Conservation (phyloP, 495 filamentous ascomycete species). For the Talaromyces stipitatus region DNA sequence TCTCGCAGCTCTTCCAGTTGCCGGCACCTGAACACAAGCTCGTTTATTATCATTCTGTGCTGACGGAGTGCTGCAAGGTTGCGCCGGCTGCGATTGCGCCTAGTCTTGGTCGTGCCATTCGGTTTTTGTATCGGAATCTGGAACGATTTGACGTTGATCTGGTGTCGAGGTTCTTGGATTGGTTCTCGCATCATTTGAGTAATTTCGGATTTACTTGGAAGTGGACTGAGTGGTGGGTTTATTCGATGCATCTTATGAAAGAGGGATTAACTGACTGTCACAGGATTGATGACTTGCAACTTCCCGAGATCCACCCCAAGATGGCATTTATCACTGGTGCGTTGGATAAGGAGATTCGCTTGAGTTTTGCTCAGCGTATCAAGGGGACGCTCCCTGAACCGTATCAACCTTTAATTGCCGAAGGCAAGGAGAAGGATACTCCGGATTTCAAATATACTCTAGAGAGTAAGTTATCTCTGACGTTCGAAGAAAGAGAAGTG, state of each 20-base stretch:
- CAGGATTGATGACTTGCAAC: constrained; percentile 73
- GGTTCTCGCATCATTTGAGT: constrained; percentile 96
- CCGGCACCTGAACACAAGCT: constrained; percentile 87
- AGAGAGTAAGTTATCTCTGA: constrained; percentile 51
- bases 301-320: constrained; percentile 70
- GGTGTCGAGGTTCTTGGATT: constrained; percentile 82
- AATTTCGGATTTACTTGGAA: constrained; percentile 99
- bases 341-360: constrained; percentile 92
- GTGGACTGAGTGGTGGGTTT: constrained; percentile 85
- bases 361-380: constrained; percentile 94
- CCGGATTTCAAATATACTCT: constrained; percentile 88
- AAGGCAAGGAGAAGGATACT: constrained; percentile 84
- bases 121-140: constrained; percentile 75
- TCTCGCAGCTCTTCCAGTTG: constrained; percentile 86
- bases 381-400: constrained; percentile 84
- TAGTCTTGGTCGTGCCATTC: constrained; percentile 85
- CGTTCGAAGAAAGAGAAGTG: neutral
- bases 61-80: constrained; percentile 93
- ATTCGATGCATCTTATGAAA: constrained; percentile 3
- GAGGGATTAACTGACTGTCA: neutral
- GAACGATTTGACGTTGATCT: constrained; percentile 84
- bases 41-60: constrained; percentile 90
- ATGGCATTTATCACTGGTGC: constrained; percentile 88
- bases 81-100: constrained; percentile 94
- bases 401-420: constrained; percentile 73